These are phyloP conservation scores for Phytophthora syringae DNA, from an alignment of 352 stramenopile genomes.

Conservation along the genomic window DNA sequence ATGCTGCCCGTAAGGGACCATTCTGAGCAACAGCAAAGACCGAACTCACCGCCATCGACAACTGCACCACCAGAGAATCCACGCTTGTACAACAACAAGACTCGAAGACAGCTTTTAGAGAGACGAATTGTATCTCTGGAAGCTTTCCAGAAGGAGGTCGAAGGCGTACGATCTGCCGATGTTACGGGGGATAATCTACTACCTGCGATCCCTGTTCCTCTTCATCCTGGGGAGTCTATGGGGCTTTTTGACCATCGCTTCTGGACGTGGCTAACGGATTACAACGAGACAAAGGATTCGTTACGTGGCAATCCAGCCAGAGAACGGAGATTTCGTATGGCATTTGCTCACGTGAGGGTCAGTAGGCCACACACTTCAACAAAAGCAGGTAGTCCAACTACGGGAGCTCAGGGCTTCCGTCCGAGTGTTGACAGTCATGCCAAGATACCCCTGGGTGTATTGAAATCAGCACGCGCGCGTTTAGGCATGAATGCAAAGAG, in stretches of 20 bases:
- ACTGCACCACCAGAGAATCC: constrained; percentile 13
- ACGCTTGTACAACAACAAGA: constrained; percentile 12
- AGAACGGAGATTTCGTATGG: constrained; percentile 31
- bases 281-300: constrained; percentile 28
- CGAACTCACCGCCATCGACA: constrained; percentile 7
- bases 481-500: constrained; percentile 16
- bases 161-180: not conserved
- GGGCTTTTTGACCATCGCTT: constrained; percentile 36
- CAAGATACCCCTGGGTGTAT: constrained; percentile 13
- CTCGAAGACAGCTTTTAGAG: constrained; percentile 25
- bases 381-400: not conserved
- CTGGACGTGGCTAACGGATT: constrained; percentile 30
- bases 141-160: constrained; percentile 22
- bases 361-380: constrained; percentile 3
- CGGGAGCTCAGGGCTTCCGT: not conserved
- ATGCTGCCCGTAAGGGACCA: not conserved
- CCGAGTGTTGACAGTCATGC: constrained; percentile 8
- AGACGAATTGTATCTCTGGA: constrained; percentile 28
- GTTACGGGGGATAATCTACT: not conserved
- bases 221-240: constrained; percentile 31
- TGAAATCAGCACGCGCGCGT: constrained; percentile 17
- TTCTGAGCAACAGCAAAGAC: not conserved
- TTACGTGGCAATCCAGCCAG: constrained; percentile 16
- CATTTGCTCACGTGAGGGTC: constrained; percentile 30
- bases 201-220: constrained; percentile 27